Percentiles rank a stretch among this genome's conserved stretches.
Conservation (phyloP, 331 rosid species). For the Quercus tomentella region DNA sequence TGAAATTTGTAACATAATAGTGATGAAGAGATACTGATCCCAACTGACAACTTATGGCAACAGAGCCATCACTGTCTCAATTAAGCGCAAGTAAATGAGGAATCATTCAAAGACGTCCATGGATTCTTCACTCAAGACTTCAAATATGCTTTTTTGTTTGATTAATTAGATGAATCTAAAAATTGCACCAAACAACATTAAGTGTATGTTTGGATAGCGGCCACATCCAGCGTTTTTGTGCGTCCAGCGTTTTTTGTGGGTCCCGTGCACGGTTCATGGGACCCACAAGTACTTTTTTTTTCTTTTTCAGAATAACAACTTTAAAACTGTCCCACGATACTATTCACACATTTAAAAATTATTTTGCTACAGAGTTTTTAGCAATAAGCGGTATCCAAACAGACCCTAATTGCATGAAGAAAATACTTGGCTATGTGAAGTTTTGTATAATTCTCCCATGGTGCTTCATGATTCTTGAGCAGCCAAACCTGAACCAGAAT, state of each 20-base stretch:
- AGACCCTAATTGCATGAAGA: not conserved
- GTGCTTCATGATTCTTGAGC: not conserved
- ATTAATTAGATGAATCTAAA: not conserved
- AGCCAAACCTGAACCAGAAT: not conserved
- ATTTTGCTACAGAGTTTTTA: no score
- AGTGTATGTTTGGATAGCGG: no score
- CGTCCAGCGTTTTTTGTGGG: no score
- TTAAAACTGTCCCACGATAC: no score
- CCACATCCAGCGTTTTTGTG: no score
- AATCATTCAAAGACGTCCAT: not conserved
- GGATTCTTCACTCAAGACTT: not conserved
- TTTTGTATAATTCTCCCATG: not conserved
- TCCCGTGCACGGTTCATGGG: no score
- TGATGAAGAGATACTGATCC: no score
- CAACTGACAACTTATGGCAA: not conserved
- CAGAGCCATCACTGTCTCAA: not conserved
- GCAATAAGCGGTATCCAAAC: no score
- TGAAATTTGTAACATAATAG: no score
- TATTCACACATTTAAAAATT: no score
- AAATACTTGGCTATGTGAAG: not conserved
- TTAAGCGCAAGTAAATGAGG: not conserved
- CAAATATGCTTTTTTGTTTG: not conserved
- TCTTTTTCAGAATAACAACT: no score
- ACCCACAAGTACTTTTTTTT: no score
- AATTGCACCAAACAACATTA: not conserved